These are phyloP conservation scores for Hexamita inflata DNA, from an alignment of 208 protist genomes.

Conservation along the genomic window DNA sequence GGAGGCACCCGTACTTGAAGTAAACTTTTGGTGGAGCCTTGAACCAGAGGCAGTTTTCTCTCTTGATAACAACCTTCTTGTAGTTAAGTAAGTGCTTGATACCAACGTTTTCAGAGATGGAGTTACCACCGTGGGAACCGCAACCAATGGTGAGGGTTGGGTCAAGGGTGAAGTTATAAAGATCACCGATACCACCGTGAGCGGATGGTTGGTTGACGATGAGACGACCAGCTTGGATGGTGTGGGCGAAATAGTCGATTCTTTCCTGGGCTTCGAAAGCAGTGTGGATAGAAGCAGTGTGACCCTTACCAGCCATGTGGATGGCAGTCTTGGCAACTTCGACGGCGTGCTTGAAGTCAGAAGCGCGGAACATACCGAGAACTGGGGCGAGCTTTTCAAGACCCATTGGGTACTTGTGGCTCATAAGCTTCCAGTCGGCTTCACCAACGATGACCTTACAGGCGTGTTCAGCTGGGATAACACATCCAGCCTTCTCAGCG, in stretches of 20 bases:
- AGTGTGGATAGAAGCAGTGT: slow-evolving; percentile 38
- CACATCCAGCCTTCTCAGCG: slow-evolving; percentile 36
- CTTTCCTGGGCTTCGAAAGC: neutral
- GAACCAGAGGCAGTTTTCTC: slow-evolving; percentile 43
- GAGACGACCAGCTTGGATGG: slow-evolving; percentile 35
- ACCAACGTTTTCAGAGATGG: slow-evolving; percentile 37
- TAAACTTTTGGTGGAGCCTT: slow-evolving; percentile 31
- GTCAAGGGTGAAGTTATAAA: slow-evolving; percentile 43
- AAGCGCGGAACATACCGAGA: slow-evolving; percentile 31
- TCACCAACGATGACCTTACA: slow-evolving; percentile 29
- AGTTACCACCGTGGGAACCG: slow-evolving; percentile 36
- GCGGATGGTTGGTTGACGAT: slow-evolving; percentile 38
- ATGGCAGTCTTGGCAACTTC: slow-evolving; percentile 22
- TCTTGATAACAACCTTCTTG: slow-evolving; percentile 35
- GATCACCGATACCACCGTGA: slow-evolving; percentile 41
- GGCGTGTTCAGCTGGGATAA: slow-evolving; percentile 8
- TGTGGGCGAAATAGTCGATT: slow-evolving; percentile 25
- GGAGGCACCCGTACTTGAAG: slow-evolving; percentile 24
- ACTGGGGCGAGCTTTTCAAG: slow-evolving; percentile 45
- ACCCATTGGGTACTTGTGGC: neutral
- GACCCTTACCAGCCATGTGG: slow-evolving; percentile 33
- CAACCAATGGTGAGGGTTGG: slow-evolving; percentile 43
- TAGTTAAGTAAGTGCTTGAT: slow-evolving; percentile 38
- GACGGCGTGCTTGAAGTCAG: slow-evolving; percentile 25
- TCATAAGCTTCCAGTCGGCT: neutral